Evolutionary conservation across 805 yeast genomes (phyloP).

Genomic region (Wickerhamiella kazuoi): DNA sequence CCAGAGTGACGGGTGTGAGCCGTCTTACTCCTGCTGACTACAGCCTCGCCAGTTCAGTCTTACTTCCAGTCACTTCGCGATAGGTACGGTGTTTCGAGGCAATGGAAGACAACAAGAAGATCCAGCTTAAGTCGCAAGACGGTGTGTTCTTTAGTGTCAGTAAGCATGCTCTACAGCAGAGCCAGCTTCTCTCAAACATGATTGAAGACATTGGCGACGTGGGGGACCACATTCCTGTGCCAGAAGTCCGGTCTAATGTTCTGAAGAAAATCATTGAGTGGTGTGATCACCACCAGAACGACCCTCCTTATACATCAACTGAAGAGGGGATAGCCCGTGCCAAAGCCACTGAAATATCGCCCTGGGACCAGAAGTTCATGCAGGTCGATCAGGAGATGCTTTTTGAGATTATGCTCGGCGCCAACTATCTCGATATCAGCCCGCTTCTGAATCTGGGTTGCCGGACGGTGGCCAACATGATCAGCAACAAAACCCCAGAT

Average conservation of each 20-base stretch:
- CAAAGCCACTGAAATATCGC: constrained; percentile 79
- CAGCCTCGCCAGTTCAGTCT: too few species aligned
- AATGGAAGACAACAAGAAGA: too few species aligned
- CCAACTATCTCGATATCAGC: constrained; percentile 30
- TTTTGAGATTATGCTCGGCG: constrained; percentile 31
- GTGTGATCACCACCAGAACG: constrained; percentile 81
- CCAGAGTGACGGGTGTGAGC: too few species aligned
- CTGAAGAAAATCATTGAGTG: constrained; percentile 84
- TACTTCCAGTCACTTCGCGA: too few species aligned
- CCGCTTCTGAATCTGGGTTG: constrained; percentile 31
- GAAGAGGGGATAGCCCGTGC: constrained; percentile 34
- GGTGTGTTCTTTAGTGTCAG: constrained; percentile 15
- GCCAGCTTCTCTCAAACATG: constrained; percentile 72
- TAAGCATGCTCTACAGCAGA: constrained; percentile 66
- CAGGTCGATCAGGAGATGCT: constrained; percentile 64
- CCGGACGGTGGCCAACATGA: constrained; percentile 33
- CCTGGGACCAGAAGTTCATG: constrained; percentile 89
- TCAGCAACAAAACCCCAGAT: constrained; percentile 29
- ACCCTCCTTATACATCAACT: constrained; percentile 54
- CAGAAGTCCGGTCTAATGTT: constrained; percentile 51
- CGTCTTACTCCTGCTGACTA: too few species aligned
- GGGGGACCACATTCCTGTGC: constrained; percentile 61
- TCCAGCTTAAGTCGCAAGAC: constrained; percentile 8
- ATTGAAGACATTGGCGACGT: constrained; percentile 52
- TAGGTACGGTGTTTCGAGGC: too few species aligned